phyloP scores from a whole-genome alignment of 2,329 filamentous ascomycete species.

The Cladobotryum protrusum region DNA sequence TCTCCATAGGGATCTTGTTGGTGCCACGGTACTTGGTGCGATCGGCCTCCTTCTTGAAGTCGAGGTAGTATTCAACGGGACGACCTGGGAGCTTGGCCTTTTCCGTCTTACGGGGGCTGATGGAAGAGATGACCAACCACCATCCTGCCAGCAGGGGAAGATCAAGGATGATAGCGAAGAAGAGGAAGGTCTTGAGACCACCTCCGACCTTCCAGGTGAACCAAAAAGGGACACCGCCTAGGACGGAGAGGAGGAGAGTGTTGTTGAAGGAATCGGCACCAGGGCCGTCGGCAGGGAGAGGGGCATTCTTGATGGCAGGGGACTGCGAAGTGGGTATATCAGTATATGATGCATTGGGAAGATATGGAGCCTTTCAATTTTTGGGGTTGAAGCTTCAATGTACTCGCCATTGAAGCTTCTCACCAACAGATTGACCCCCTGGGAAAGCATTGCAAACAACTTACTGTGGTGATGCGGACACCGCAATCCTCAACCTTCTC shows the following conservation, averaged over 20 bases:
- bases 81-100: constrained; percentile 82
- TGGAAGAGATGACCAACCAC: constrained; percentile 74
- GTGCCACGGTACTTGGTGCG: constrained; percentile 64
- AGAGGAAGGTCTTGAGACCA: constrained; percentile 80
- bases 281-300: constrained; percentile 82
- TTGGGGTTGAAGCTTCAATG: not conserved
- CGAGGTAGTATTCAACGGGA: constrained; percentile 84
- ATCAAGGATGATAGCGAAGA: constrained; percentile 72
- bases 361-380: not conserved
- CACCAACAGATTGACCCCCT: not conserved
- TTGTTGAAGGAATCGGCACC: constrained; percentile 87
- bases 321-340: constrained; percentile 16
- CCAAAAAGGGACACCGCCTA: constrained; percentile 70
- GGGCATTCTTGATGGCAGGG: constrained; percentile 83
- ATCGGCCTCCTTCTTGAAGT: constrained; percentile 63
- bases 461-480: constrained; percentile 35
- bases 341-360: not conserved
- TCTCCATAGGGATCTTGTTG: constrained; percentile 83
- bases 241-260: constrained; percentile 61
- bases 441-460: not conserved
- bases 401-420: not conserved
- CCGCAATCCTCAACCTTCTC: constrained; percentile 58
- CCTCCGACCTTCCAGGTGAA: constrained; percentile 81
- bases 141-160: constrained; percentile 74
- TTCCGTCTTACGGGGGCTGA: constrained; percentile 86